Evolutionary conservation across 1,284 basidiomycete genomes (phyloP).

Genomic region (Ganoderma leucocontextum): DNA sequence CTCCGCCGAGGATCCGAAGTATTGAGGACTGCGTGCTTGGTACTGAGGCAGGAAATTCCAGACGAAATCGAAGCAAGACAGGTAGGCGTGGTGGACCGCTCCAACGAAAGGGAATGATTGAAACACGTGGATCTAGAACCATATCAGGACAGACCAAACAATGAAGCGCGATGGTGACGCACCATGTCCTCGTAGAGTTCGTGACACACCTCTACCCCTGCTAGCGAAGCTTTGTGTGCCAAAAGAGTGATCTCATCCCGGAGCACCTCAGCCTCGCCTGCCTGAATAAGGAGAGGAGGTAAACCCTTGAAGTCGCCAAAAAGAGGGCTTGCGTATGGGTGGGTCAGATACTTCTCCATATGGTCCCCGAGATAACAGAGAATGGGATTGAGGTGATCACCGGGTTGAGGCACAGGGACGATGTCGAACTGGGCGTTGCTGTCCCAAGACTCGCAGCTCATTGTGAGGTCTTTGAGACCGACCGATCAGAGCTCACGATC

Average conservation of each 20-base stretch:
- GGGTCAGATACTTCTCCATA: constrained; percentile 87
- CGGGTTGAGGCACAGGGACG: constrained; percentile 76
- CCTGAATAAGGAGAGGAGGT: constrained; percentile 93
- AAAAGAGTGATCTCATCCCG: constrained; percentile 93
- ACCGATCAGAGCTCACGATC: background rate
- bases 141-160: background rate
- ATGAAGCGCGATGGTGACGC: constrained; percentile 46
- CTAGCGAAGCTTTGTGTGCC: constrained; percentile 91
- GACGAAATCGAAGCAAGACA: constrained; percentile 81
- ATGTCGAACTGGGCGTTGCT: constrained; percentile 88
- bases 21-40: constrained; percentile 55
- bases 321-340: constrained; percentile 96
- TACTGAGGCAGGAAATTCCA: constrained; percentile 62
- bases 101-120: constrained; percentile 88
- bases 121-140: constrained; percentile 84
- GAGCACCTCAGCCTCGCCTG: constrained; percentile 93
- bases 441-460: constrained; percentile 98
- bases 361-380: constrained; percentile 91
- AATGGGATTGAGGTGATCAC: constrained; percentile 93
- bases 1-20: constrained; percentile 63
- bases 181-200: constrained; percentile 95
- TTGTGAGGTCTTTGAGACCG: constrained; percentile 79
- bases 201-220: constrained; percentile 90
- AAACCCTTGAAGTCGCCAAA: constrained; percentile 91
- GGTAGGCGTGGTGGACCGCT: constrained; percentile 76